Evolutionary conservation across 768 basidiomycete species (phyloP).

Genomic region (Ramaria rubella): DNA sequence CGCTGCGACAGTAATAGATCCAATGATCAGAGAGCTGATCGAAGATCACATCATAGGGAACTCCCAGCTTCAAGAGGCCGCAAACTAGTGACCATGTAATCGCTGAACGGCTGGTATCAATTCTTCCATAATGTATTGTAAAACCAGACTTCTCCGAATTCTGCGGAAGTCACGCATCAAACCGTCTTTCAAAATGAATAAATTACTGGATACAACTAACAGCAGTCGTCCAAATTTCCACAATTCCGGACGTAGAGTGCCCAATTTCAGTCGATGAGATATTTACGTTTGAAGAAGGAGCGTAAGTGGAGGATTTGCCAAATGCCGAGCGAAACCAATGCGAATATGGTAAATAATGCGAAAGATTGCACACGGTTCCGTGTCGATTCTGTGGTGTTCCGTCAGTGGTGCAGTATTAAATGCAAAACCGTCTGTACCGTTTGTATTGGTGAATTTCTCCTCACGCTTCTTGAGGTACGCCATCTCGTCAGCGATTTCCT

Average conservation of each 20-base stretch:
- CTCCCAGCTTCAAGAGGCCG: background rate
- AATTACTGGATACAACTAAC: too few relatives aligned
- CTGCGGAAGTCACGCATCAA: too few relatives aligned
- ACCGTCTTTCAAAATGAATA: too few relatives aligned
- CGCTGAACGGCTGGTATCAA: too few relatives aligned
- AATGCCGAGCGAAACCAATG: slow-evolving; percentile 70
- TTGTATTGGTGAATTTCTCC: slow-evolving; percentile 80
- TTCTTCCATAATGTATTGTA: too few relatives aligned
- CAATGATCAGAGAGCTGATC: background rate
- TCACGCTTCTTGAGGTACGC: slow-evolving; percentile 88
- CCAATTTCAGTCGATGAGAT: slow-evolving; percentile 82
- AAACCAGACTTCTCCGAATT: too few relatives aligned
- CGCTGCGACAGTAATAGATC: background rate
- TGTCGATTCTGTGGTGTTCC: slow-evolving; percentile 64
- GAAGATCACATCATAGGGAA: background rate
- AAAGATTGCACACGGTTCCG: slow-evolving; percentile 89
- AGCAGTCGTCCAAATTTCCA: too few relatives aligned
- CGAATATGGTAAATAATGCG: slow-evolving; percentile 79
- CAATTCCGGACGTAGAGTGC: too few relatives aligned
- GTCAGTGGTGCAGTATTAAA: background rate
- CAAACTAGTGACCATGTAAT: background rate
- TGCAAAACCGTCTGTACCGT: slow-evolving; percentile 49
- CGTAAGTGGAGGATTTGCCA: slow-evolving; percentile 97
- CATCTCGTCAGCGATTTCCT: slow-evolving; percentile 93
- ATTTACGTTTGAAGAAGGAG: slow-evolving; percentile 93